Conservation (phyloP, 345 rosid genomes). For the Eucalyptus regnans region DNA sequence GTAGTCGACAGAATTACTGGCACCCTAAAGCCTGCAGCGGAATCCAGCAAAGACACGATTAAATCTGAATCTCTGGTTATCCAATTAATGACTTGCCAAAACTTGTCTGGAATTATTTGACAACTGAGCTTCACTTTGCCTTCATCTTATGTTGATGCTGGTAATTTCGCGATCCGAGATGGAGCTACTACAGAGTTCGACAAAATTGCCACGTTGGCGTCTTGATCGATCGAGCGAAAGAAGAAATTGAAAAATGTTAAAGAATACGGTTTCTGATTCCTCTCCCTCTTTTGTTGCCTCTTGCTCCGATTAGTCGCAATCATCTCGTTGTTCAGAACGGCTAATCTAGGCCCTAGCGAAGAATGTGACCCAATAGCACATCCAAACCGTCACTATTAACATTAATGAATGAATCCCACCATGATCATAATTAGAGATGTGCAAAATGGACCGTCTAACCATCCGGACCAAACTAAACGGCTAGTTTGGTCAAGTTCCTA, state of each 20-base stretch:
- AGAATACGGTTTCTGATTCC: neutral
- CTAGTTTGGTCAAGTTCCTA: fast-evolving
- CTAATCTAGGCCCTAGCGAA: neutral
- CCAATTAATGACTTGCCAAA: neutral
- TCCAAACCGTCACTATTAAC: neutral
- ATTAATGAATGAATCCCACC: fast-evolving
- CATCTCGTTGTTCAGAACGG: fast-evolving
- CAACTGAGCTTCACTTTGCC: neutral
- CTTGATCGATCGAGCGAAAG: fast-evolving
- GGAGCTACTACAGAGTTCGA: neutral
- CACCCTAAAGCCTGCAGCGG: neutral
- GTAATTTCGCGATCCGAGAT: neutral
- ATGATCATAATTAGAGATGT: neutral
- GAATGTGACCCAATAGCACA: neutral
- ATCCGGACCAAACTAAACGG: fast-evolving
- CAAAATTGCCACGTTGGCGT: neutral
- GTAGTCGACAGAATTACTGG: neutral
- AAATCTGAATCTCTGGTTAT: neutral
- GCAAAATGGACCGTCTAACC: no score
- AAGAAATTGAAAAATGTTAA: neutral
- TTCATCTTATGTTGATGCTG: neutral
- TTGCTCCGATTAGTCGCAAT: neutral
- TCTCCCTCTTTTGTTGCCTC: neutral
- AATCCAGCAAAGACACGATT: neutral
- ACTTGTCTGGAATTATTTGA: neutral